Base-by-base conservation (phyloP, 1,139 yeast species). In the Debaryomycetaceae sp. region DNA sequence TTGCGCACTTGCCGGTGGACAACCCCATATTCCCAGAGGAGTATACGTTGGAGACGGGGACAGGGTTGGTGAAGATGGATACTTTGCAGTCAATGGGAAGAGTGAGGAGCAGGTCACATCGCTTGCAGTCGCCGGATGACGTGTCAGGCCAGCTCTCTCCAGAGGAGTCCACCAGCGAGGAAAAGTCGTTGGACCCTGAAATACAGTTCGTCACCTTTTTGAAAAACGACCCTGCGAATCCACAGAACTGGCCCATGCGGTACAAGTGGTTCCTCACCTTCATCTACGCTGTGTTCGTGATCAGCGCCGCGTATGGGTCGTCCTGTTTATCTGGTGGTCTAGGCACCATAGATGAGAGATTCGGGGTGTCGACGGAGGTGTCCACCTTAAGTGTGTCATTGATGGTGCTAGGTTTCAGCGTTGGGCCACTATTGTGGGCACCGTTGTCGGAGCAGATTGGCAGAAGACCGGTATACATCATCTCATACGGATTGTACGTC, bases 371-470 rank as follows among this genome's bases (percentile, higher is more conserved):
- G 6, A 64, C 74, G 5, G 96, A 87, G 65, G 96, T 89, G 24
- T 81, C 96, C 8, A 85, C 82, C 37, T 71, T 89, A 51, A 71
- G 91, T 0, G 88, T 88, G 50, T 87, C 97, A 1, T 70, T 89
- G 34, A 88, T 89, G 95, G 97, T 90, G 42, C 62, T 87, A 36
- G 97, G 97, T 3, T 90, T 89, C 58, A 78, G 91, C 20, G 78
- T 89, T 23, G 97, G 97, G 37, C 97, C 97, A 1, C 70, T 90
- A 49, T 55, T 89, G 24, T 90, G 97, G 96, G 89, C 96, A 11
- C 97, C 97, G 5, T 68, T 89, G 42, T 82, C 91, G 34, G 97
- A 90, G 64, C 83, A 85, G 57, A 82, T 83, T 52, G 97, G 97
- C 41, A 78, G 97, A 66, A 78, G 89, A 53, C 87, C 91, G 3